Percentiles rank a stretch among this genome's conserved stretches.
Evolutionary conservation across 2,329 filamentous ascomycete genomes (phyloP).

Genomic region (Fusarium succisae): DNA sequence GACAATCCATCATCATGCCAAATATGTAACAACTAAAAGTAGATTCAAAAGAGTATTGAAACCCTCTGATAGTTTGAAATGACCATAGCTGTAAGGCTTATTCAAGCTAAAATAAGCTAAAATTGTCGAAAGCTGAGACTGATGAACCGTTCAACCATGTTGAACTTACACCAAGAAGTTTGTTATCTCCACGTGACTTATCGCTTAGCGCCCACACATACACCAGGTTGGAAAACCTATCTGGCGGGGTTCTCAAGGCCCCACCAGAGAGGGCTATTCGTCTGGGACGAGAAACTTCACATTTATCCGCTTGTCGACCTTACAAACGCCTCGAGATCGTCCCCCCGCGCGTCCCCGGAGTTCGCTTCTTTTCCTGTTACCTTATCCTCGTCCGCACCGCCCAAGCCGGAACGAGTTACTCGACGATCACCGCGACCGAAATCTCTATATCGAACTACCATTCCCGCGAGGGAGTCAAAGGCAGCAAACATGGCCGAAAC

Average conservation of each 20-base stretch:
- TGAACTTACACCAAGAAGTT: neutral
- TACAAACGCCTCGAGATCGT: conserved; percentile 42
- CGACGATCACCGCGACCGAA: conserved; percentile 34
- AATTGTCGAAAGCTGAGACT: neutral
- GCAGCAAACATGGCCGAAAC: conserved; percentile 43
- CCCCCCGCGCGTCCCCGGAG: conserved; percentile 26
- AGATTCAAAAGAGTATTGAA: neutral
- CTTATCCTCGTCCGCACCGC: conserved; percentile 21
- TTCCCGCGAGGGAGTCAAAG: conserved; percentile 28
- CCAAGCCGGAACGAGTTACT: conserved; percentile 29
- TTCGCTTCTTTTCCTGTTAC: conserved; percentile 5
- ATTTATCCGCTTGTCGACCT: conserved; percentile 44
- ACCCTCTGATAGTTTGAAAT: neutral
- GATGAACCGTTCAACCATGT: neutral
- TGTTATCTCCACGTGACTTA: conserved; percentile 46
- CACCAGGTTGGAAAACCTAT: conserved; percentile 45
- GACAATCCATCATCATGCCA: neutral
- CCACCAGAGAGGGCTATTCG: conserved; percentile 53
- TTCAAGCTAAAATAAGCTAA: neutral
- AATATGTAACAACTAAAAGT: neutral
- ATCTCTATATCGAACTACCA: conserved; percentile 23
- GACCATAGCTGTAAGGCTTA: neutral
- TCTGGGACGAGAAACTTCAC: conserved; percentile 46
- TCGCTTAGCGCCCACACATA: conserved; percentile 55
- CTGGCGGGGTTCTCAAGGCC: conserved; percentile 49